Conservation (phyloP, 106 monocot species). For the Hemerocallis citrina region DNA sequence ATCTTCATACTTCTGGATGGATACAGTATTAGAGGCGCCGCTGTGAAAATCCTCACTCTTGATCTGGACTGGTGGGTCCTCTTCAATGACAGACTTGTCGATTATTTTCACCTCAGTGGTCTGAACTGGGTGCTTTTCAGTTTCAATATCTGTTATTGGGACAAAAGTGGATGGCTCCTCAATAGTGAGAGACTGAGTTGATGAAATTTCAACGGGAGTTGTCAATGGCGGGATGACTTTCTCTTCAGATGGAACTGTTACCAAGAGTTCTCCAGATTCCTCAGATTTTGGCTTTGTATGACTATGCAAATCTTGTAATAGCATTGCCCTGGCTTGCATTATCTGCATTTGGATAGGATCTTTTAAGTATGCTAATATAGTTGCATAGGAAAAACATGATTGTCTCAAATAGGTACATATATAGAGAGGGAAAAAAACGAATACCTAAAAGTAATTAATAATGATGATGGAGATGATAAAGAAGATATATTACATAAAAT, state of each 20-base stretch:
- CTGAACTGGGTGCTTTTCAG: slow-evolving; percentile 21
- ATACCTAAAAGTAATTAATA: too few species aligned
- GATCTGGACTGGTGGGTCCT: not conserved
- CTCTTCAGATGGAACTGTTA: not conserved
- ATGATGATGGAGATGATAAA: too few species aligned
- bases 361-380: too few species aligned
- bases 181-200: not conserved
- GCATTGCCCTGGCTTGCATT: slow-evolving; percentile 15
- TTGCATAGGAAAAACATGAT: too few species aligned
- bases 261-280: not conserved
- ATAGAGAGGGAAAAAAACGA: too few species aligned
- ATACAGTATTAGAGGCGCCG: not conserved
- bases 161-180: not conserved
- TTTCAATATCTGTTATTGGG: slow-evolving; percentile 6
- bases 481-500: too few species aligned
- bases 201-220: not conserved
- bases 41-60: not conserved
- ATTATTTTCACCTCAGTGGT: slow-evolving; percentile 12
- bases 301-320: slow-evolving; percentile 19
- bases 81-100: slow-evolving; percentile 25
- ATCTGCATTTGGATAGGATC: too few species aligned
- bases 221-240: not conserved
- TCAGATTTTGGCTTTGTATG: slow-evolving; percentile 3
- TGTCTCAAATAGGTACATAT: too few species aligned
- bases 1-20: slow-evolving; percentile 7